Evolutionary conservation across 768 basidiomycete species (phyloP), one percentile per base, ranked within the genome.

Genomic region (Kockovaella imperatae): DNA sequence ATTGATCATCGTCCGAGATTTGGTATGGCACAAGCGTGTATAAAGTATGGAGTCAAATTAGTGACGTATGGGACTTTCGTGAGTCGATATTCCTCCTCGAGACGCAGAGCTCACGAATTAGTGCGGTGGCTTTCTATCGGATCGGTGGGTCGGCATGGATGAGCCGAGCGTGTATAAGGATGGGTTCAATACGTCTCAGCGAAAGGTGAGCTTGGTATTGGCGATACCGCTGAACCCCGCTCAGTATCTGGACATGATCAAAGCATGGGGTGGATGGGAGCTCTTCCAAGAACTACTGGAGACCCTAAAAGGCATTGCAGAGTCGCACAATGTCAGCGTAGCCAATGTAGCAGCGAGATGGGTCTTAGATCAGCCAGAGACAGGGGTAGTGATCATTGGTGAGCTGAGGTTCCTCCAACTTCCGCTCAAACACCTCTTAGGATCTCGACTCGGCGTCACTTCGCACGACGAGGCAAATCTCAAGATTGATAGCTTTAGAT

Each of bases 121-220:
- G 86, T 87, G 86, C 57, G 86, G 86, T 6, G 86, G 86, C 3
- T 86, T 88, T 63, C 75, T 88, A 35, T 74, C 84, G 3, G 84
- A 87, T 64, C 77, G 77, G 50, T 88, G 85, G 84, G 74, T 88
- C 13, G 74, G 76, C 42, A 60, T 75, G 50, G 74, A 79, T 1
- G 82, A 84, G 60, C 86, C 86, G 1, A 83, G 86, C 73, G 73
- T 76, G 10, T 88, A 88, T 56, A 75, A 77, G 17, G 77, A 77
- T 29, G 71, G 75, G 50, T 73, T 87, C 58, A 87, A 84, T 0
- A 86, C 87, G 4, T 88, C 86, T 2, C 84, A 86, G 64, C 76
- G 87, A 62, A 88, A 88, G 78, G 86, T 79, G 59, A 60, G 72
- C 54, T 42, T 21, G 31, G 28, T 38, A 17, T 18, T 47, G 24